Evolutionary conservation across 192 early-diverging fungal species (phyloP), one percentile per base, ranked within the genome.

Genomic region (Entomortierella chlamydospora): DNA sequence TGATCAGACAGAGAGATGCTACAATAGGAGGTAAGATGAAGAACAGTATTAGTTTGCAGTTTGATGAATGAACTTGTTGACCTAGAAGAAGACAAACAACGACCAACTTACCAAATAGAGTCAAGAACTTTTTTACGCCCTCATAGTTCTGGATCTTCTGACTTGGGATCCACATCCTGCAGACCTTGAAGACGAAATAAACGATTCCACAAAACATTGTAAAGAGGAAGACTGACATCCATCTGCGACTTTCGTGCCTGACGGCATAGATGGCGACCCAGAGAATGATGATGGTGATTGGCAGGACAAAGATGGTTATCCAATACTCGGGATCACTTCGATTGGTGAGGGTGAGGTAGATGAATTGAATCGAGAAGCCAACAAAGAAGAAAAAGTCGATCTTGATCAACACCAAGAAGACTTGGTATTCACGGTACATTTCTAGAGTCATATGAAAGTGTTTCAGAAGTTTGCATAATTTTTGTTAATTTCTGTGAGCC

Each of bases 311-410:
- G 68, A 87, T 83, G 22, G 86, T 89, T 22, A 87, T 64, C 54
- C 81, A 86, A 50, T 83, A 85, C 56, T 86, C 84, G 28, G 86
- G 58, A 81, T 87, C 84, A 34, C 78, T 51, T 8, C 77, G 65
- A 15, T 87, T 81, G 8, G 89, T 87, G 23, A 95, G 78, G 6
- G 90, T 82, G 25, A 93, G 61, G 70, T 93, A 95, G 3, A 94
- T 87, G 64, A 87, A 88, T 69, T 94, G 92, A 47, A 94, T 87
- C 12, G 91, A 92, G 59, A 92, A 91, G 10, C 91, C 87, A 43
- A 95, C 85, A 72, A 95, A 92, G 58, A 94, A 94, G 72, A 93
- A 93, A 29, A 93, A 81, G 64, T 93, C 91, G 30, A 95, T 87
- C 82, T 95, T 95, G 50, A 95, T 95, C 91, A 61, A 89, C 30